A percentile compares a stretch with the other conserved stretches of the same genome.
phyloP scores from a whole-genome alignment of 345 rosid genomes.

The Eucalyptus rudis region DNA sequence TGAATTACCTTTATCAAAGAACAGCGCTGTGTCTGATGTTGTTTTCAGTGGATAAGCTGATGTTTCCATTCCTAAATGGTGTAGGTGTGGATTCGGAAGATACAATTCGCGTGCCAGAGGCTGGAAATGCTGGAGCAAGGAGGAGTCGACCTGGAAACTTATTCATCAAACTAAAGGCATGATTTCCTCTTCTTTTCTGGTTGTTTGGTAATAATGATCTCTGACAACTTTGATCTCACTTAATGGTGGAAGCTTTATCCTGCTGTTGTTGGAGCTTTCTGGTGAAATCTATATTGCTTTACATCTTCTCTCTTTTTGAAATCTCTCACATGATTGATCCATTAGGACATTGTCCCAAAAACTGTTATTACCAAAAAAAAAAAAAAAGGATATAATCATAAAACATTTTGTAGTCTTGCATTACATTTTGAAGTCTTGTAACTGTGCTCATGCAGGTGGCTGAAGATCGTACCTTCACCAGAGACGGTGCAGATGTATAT shows the following conservation, averaged over 20 bases:
- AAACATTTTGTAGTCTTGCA: neutral
- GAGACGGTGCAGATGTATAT: slow-evolving; percentile 87
- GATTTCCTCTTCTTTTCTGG: neutral
- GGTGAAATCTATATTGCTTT: neutral
- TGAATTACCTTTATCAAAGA: neutral
- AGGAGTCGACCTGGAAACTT: slow-evolving; percentile 60
- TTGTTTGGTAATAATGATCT: neutral
- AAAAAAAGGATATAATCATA: neutral
- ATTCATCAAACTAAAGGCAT: slow-evolving; percentile 71
- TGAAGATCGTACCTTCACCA: slow-evolving; percentile 58
- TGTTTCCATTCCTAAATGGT: neutral
- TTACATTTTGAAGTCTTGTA: neutral
- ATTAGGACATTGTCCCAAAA: neutral
- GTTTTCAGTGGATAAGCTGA: neutral
- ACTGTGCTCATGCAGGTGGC: slow-evolving; percentile 40
- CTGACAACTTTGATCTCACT: neutral
- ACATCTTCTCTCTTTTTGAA: neutral
- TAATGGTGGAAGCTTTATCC: neutral
- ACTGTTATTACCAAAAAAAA: neutral
- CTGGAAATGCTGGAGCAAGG: slow-evolving; percentile 54
- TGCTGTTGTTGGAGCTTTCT: neutral
- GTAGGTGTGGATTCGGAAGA: slow-evolving; percentile 86
- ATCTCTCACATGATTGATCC: neutral
- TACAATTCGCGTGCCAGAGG: slow-evolving; percentile 53
- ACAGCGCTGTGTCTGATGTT: neutral